Conservation (phyloP, 768 basidiomycete genomes). For the Mycena indigotica region DNA sequence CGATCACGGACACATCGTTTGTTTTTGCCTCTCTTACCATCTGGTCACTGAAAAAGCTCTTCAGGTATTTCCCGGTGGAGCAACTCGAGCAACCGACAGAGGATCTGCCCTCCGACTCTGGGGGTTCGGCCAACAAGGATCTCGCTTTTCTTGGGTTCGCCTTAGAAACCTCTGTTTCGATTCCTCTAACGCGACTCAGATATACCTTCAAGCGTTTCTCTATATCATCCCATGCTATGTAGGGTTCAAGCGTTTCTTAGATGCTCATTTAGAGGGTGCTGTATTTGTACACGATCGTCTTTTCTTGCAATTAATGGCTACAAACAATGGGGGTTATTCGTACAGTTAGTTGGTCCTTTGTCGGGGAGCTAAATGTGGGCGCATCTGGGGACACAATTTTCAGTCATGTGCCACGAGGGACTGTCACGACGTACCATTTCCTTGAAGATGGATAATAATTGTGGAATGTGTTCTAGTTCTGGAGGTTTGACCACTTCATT, state of each 20-base stretch:
- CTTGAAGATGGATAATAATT: slow-evolving; percentile 83
- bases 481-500: slow-evolving; percentile 63
- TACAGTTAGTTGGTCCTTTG: slow-evolving; percentile 14
- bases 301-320: slow-evolving; percentile 4
- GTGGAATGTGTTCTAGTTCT: slow-evolving; percentile 74
- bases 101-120: slow-evolving; percentile 41
- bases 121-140: slow-evolving; percentile 52
- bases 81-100: slow-evolving; percentile 79
- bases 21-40: too few species aligned
- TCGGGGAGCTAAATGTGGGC: slow-evolving; percentile 15
- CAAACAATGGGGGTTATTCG: not conserved
- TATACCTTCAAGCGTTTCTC: slow-evolving; percentile 82
- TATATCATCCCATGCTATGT: slow-evolving; percentile 60
- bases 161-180: too few species aligned
- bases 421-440: slow-evolving; percentile 83
- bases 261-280: not conserved
- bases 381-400: slow-evolving; percentile 11
- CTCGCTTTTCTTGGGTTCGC: slow-evolving; percentile 68
- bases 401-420: too few species aligned
- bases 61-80: slow-evolving; percentile 82
- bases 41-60: not conserved
- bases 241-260: not conserved
- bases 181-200: too few species aligned
- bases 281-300: too few species aligned
- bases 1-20: slow-evolving; percentile 92